phyloP scores from a whole-genome alignment of 805 yeast genomes.

The Metschnikowia colocasiae region DNA sequence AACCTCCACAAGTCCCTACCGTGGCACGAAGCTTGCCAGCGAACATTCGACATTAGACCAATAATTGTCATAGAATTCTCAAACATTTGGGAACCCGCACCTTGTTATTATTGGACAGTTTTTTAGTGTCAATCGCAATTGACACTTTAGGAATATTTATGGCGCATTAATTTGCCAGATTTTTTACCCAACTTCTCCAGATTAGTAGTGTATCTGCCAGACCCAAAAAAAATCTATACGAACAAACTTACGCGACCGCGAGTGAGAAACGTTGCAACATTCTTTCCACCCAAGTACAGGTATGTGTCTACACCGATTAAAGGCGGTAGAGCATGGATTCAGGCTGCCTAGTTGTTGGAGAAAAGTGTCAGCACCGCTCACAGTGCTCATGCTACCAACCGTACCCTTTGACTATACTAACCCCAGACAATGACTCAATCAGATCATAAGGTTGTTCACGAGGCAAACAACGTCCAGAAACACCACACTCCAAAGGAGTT shows the following conservation, averaged over 20 bases:
- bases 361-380: too few species aligned
- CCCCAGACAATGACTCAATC: conserved; percentile 24
- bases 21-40: neutral
- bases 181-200: conserved; percentile 10
- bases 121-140: neutral
- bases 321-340: neutral
- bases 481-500: conserved; percentile 54
- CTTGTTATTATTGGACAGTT: too few species aligned
- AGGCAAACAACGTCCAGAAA: conserved; percentile 50
- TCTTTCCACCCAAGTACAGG: conserved; percentile 4
- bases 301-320: neutral
- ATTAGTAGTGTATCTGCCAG: conserved; percentile 11
- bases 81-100: too few species aligned
- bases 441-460: conserved; percentile 52
- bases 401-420: conserved; percentile 6
- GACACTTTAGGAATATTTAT: neutral
- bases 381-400: too few species aligned
- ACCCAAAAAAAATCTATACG: conserved; percentile 10
- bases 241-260: conserved; percentile 2
- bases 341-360: too few species aligned
- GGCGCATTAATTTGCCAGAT: neutral
- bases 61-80: neutral
- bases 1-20: neutral
- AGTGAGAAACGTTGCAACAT: conserved; percentile 2
- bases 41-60: too few species aligned